Conservation (phyloP, 2,329 filamentous ascomycete species). For the Aureobasidium zeae region DNA sequence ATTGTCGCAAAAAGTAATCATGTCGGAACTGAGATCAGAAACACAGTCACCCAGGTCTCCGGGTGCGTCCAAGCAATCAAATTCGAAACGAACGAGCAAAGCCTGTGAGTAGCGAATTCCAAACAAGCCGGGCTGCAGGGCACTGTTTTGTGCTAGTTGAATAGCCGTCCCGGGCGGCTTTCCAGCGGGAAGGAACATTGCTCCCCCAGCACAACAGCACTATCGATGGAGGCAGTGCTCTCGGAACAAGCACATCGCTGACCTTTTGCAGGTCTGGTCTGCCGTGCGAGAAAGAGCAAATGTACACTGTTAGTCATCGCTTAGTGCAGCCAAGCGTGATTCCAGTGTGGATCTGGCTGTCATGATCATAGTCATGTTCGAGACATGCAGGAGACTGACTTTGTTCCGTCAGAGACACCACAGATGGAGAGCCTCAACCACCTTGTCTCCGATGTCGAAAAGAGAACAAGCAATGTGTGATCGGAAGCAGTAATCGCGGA, state of each 20-base stretch:
- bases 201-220: too few species aligned
- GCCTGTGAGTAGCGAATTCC: background rate
- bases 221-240: background rate
- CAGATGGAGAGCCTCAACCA: conserved; percentile 40
- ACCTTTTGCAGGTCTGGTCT: conserved; percentile 33
- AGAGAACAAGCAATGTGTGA: conserved; percentile 49
- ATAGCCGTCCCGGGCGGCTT: background rate
- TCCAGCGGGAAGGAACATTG: background rate
- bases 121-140: background rate
- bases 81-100: conserved; percentile 14
- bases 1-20: background rate
- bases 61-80: background rate
- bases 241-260: background rate
- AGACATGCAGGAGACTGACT: background rate
- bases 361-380: background rate
- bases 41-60: conserved; percentile 2
- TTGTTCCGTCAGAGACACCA: conserved; percentile 25
- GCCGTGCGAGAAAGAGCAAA: conserved; percentile 42
- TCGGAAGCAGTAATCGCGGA: conserved; percentile 51
- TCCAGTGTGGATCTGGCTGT: background rate
- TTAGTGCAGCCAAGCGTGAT: background rate
- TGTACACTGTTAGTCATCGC: conserved; percentile 42
- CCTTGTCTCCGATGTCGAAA: conserved; percentile 51
- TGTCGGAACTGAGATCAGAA: conserved; percentile 7
- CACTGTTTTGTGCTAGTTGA: background rate